Percentiles rank a stretch among this genome's conserved stretches.
Evolutionary conservation across 2,329 filamentous ascomycete species (phyloP).

Genomic region (Ceratocystis huliohia): DNA sequence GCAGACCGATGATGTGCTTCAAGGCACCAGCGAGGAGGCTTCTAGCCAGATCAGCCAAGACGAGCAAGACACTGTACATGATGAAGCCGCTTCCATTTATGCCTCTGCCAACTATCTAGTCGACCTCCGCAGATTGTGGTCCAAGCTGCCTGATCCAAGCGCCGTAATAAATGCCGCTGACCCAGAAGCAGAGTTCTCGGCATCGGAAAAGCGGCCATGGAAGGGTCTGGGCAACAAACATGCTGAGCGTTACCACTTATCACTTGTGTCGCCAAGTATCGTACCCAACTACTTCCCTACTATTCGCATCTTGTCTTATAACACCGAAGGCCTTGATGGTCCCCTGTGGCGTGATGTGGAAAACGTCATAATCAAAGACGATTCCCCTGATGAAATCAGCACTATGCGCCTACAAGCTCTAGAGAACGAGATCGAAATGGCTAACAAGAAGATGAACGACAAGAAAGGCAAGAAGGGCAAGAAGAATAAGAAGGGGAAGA

Average conservation of each 20-base stretch:
- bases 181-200: slow-evolving; percentile 21
- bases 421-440: slow-evolving; percentile 24
- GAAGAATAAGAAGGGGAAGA: slow-evolving; percentile 34
- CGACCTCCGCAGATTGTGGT: slow-evolving; percentile 67
- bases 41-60: slow-evolving; percentile 40
- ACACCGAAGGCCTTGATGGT: slow-evolving; percentile 63
- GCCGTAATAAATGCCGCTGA: slow-evolving; percentile 27
- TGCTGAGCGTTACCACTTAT: slow-evolving; percentile 73
- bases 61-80: slow-evolving; percentile 24
- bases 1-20: neutral
- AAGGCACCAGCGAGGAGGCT: slow-evolving; percentile 46
- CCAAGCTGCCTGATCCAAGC: slow-evolving; percentile 48
- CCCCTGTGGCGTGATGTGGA: slow-evolving; percentile 29
- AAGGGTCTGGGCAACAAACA: slow-evolving; percentile 61
- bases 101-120: slow-evolving; percentile 60
- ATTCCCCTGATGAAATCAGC: slow-evolving; percentile 27
- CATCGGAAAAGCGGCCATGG: slow-evolving; percentile 39
- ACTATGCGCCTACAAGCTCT: slow-evolving; percentile 15
- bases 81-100: slow-evolving; percentile 25
- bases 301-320: slow-evolving; percentile 85
- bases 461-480: slow-evolving; percentile 28
- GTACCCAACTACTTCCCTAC: slow-evolving; percentile 90
- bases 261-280: slow-evolving; percentile 71
- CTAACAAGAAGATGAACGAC: slow-evolving; percentile 25
- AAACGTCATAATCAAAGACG: neutral